Conservation (phyloP, 2,329 filamentous ascomycete species). For the Exophiala oligosperma region DNA sequence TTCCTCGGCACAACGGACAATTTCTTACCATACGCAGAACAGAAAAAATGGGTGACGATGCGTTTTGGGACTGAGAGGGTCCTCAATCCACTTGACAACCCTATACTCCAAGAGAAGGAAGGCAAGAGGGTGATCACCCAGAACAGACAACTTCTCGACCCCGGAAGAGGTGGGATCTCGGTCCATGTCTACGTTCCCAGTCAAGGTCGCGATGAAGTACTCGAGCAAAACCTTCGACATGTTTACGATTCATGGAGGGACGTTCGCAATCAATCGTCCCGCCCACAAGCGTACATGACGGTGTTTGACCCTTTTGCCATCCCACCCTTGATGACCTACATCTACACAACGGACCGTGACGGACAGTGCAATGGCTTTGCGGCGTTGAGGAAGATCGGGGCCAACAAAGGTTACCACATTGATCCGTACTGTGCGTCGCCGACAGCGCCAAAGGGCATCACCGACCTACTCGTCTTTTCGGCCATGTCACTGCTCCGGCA, state of each 20-base stretch:
- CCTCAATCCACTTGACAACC: constrained; percentile 42
- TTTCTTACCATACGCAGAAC: constrained; percentile 35
- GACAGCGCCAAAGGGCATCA: constrained; percentile 38
- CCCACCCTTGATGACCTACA: constrained; percentile 41
- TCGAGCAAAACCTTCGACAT: constrained; percentile 36
- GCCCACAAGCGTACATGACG: constrained; percentile 42
- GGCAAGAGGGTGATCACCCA: constrained; percentile 41
- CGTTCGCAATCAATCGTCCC: constrained; percentile 34
- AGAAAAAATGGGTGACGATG: constrained; percentile 37
- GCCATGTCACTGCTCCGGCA: constrained; percentile 41
- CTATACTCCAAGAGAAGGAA: constrained; percentile 37
- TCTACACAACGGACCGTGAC: constrained; percentile 37
- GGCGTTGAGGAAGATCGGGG: constrained; percentile 39
- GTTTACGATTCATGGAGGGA: constrained; percentile 43
- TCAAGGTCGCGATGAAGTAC: constrained; percentile 31
- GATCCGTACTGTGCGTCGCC: constrained; percentile 42
- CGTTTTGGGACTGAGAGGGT: constrained; percentile 42
- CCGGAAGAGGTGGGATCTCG: constrained; percentile 35
- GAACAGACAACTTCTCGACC: constrained; percentile 39
- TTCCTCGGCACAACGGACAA: constrained; percentile 39
- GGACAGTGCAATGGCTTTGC: constrained; percentile 40
- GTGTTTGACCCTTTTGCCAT: constrained; percentile 43
- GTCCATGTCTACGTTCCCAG: constrained; percentile 39
- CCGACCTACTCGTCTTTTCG: constrained; percentile 39
- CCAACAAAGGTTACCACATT: constrained; percentile 42